phyloP scores from a whole-genome alignment of 2,329 filamentous ascomycete genomes.

The Aspergillus ruber region DNA sequence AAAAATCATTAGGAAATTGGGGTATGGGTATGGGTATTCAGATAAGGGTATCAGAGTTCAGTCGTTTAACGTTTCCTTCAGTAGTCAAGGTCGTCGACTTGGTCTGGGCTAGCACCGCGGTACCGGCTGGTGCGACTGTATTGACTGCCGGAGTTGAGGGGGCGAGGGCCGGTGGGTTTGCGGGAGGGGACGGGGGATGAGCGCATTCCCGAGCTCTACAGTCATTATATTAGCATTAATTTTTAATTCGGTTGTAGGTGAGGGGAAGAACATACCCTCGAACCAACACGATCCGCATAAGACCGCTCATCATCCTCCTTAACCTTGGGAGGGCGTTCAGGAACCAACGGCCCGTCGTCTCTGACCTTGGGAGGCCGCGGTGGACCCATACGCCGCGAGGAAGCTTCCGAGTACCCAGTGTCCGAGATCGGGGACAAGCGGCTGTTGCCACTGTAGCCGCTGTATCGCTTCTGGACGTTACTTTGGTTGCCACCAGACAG shows the following conservation, averaged over 20 bases:
- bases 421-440: conserved; percentile 44
- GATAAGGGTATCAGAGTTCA: conserved; percentile 6
- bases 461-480: conserved; percentile 16
- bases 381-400: conserved; percentile 35
- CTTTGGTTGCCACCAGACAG: conserved; percentile 28
- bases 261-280: conserved; percentile 27
- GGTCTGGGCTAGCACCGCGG: conserved; percentile 36
- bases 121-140: conserved; percentile 27
- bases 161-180: conserved; percentile 45
- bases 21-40: neutral
- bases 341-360: conserved; percentile 55
- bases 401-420: conserved; percentile 39
- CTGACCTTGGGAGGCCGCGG: conserved; percentile 49
- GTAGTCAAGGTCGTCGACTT: conserved; percentile 34
- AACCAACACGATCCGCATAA: conserved; percentile 37
- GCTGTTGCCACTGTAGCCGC: conserved; percentile 31
- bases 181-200: conserved; percentile 33
- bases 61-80: conserved; percentile 15
- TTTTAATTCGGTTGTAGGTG: neutral
- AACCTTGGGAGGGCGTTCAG: conserved; percentile 41
- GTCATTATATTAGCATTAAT: conserved; percentile 4
- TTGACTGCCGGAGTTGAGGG: conserved; percentile 32
- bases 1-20: neutral
- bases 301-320: conserved; percentile 29
- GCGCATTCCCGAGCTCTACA: conserved; percentile 25